Base-by-base conservation (phyloP, 768 basidiomycete species). In the Termitomyces sp. region DNA sequence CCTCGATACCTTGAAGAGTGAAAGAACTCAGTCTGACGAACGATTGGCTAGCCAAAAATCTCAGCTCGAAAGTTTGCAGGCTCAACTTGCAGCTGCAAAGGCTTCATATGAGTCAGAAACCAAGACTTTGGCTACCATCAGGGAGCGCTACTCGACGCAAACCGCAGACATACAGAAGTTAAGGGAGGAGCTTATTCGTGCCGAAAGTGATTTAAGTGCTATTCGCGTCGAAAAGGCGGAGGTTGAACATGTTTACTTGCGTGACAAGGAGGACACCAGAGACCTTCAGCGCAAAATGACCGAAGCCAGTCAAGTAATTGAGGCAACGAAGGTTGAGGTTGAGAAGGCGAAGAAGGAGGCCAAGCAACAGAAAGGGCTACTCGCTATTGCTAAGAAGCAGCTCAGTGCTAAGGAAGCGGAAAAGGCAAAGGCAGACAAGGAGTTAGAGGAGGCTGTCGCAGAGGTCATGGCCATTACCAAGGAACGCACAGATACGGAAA, bases 341-440 rank as follows among this genome's bases (percentile, higher is more conserved):
- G 97, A 98, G 72, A 95, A 91, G 75, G 71, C 82, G 43, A 95
- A 87, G 77, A 98, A 92, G 74, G 95, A 98, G 54, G 93, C 91
- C 2, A 89, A 96, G 71, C 93, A 97, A 69, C 95, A 98, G 76
- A 98, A 93, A 71, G 97, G 97, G 10, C 79, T 96, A 63, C 80
- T 96, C 26, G 95, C 95, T 5, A 96, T 98, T 69, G 91, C 93
- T 5, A 89, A 88, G 77, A 98, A 99, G 72, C 97, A 98, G 75
- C 77, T 98, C 30, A 82, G 82, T 28, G 84, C 89, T 5, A 89
- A 92, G 62, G 96, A 98, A 70, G 77, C 81, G 0, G 91, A 92
- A 66, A 84, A 82, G 57, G 82, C 80, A 14, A 90, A 84, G 70
- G 78, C 77, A 10, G 82, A 88, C 65, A 84, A 84, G 67, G 93